Conservation (phyloP, 371 early-diverging fungal species). For the Circinella umbellata region DNA sequence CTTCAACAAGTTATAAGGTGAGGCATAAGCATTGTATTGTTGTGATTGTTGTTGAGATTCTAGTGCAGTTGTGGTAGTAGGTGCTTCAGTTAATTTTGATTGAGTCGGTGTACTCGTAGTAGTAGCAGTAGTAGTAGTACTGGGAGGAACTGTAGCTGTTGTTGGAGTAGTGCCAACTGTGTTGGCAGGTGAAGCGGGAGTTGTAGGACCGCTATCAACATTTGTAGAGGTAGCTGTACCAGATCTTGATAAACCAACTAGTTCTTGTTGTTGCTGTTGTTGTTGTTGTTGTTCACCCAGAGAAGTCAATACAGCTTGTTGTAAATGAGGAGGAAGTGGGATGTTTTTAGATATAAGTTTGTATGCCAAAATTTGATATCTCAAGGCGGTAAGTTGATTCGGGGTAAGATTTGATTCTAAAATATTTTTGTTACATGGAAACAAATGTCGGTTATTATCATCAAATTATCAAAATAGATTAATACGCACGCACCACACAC, state of each 20-base stretch:
- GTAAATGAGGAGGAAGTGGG: conserved; percentile 76
- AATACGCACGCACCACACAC: neutral
- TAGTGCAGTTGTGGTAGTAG: neutral
- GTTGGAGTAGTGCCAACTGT: neutral
- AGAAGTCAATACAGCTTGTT: conserved; percentile 55
- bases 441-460: too few relatives aligned
- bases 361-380: conserved; percentile 83
- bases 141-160: neutral
- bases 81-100: neutral
- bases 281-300: neutral
- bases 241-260: neutral
- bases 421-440: neutral
- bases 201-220: neutral
- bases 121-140: neutral
- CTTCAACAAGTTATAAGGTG: conserved; percentile 60
- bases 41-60: neutral
- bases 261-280: neutral
- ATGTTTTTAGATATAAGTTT: conserved; percentile 81
- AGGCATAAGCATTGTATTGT: conserved; percentile 40
- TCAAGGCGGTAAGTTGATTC: conserved; percentile 70
- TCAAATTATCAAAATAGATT: neutral
- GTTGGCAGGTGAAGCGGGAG: conserved; percentile 2
- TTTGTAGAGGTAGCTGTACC: neutral
- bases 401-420: conserved; percentile 47
- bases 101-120: neutral